Evolutionary conservation across 805 yeast genomes (phyloP), one percentile per base, ranked within the genome.

Genomic region (Yarrowia alimentaria): DNA sequence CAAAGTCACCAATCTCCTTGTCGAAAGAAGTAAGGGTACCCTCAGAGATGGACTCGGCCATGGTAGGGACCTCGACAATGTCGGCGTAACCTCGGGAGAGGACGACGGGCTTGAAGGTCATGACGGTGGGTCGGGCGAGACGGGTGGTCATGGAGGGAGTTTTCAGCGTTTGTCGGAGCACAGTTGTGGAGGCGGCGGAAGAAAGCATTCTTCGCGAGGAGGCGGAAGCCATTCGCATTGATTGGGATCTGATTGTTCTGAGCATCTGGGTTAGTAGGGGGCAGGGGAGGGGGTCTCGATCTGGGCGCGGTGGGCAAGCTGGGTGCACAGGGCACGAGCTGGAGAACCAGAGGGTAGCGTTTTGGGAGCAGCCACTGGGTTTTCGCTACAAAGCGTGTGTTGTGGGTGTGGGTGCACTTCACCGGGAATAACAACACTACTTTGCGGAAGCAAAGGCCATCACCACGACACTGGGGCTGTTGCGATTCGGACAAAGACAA

Each of bases 11-110:
- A 55, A 89, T 88, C 55, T 78, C 54, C 64, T 71, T 71, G 47
- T 66, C 64, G 64, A 70, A 70, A 54, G 77, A 78, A 56, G 86
- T 74, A 58, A 93, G 77, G 43, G 98, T 87, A 66, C 99, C 99
- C 70, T 93, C 99, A 32, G 96, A 87, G 64, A 93, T 83, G 45
- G 97, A 90, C 72, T 93, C 99, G 34, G 99, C 98, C 97, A 93
- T 89, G 58, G 87, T 94, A 42, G 99, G 99, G 17, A 93, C 98
- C 68, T 89, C 86, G 49, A 91, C 95, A 42, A 63, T 61, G 53
- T 68, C 65, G 54, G 71, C 70, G 37, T 43, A 43, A n/a, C 50
- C 50, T 31, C 50, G 50, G 37, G 37, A 16, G 29, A 43, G 37
- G 16, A 43, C 10, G 5, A 29, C 50, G 24, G 51, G 53, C 22